A percentile compares a stretch with the other conserved stretches of the same genome.
These are phyloP conservation scores for Pulicaria dysenterica DNA, from an alignment of 129 eudicot genomes.

Conservation along the genomic window DNA sequence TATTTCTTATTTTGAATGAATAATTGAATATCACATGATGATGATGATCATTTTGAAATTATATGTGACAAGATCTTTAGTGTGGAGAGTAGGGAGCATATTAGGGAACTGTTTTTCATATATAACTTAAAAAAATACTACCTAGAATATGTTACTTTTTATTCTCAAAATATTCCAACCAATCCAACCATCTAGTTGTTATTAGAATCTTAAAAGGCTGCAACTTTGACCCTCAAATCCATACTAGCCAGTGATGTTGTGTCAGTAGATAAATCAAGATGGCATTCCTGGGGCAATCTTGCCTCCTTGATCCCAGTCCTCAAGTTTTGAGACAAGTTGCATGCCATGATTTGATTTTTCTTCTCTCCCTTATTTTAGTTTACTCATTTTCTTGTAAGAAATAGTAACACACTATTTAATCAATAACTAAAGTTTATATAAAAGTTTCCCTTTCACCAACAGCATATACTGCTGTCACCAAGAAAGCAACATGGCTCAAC, in stretches of 20 bases:
- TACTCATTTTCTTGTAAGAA: conserved; percentile 20
- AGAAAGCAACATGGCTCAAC: conserved; percentile 32
- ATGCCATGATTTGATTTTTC: conserved; percentile 1
- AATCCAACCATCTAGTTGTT: conserved; percentile 27
- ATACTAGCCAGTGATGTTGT: conserved; percentile 32
- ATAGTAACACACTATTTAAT: conserved; percentile 24
- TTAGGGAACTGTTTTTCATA: conserved; percentile 20
- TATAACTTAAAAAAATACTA: conserved; percentile 5
- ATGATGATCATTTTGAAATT: conserved; percentile 20
- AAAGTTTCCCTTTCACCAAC: conserved; percentile 27
- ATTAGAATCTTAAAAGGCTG: conserved; percentile 44
- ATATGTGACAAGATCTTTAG: conserved; percentile 1
- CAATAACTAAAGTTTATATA: conserved; percentile 5
- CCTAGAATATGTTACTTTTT: conserved; percentile 3
- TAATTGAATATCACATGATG: not conserved
- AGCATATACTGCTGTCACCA: conserved; percentile 35
- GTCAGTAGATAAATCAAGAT: conserved; percentile 13
- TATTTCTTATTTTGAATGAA: conserved; percentile 1
- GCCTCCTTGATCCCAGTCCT: conserved; percentile 29
- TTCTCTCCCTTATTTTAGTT: conserved; percentile 18
- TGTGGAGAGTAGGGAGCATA: conserved; percentile 5
- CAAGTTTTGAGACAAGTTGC: conserved; percentile 8
- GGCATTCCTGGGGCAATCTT: conserved; percentile 1
- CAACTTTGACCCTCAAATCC: conserved; percentile 5
- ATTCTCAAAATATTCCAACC: conserved; percentile 18